A percentile compares a stretch with the other conserved stretches of the same genome.
phyloP scores from a whole-genome alignment of 2,329 filamentous ascomycete genomes.

The Botrytis porri region DNA sequence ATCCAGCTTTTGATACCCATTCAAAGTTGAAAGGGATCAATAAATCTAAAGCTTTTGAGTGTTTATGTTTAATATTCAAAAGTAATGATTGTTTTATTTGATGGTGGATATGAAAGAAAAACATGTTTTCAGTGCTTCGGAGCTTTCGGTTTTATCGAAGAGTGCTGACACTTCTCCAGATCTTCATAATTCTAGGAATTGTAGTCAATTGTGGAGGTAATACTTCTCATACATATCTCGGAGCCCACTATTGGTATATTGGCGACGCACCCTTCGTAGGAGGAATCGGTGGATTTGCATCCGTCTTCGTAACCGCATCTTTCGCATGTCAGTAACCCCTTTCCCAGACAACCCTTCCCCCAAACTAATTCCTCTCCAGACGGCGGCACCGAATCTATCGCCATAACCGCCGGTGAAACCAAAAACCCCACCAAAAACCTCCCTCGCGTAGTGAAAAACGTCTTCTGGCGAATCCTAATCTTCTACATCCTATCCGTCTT shows the following conservation, averaged over 20 bases:
- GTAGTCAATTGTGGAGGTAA: slow-evolving; percentile 59
- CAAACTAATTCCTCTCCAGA: slow-evolving; percentile 34
- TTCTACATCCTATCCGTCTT: slow-evolving; percentile 53
- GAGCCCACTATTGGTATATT: slow-evolving; percentile 56
- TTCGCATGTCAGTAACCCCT: slow-evolving; percentile 52
- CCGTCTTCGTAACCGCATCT: slow-evolving; percentile 58
- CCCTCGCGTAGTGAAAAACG: slow-evolving; percentile 62
- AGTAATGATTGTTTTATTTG: not conserved
- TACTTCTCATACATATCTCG: slow-evolving; percentile 52
- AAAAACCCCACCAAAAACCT: slow-evolving; percentile 59
- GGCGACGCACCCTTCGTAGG: slow-evolving; percentile 62
- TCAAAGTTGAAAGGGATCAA: not conserved
- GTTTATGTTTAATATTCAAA: not conserved
- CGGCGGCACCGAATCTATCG: slow-evolving; percentile 62
- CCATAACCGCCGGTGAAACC: slow-evolving; percentile 64
- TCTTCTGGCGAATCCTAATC: slow-evolving; percentile 55
- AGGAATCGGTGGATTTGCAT: slow-evolving; percentile 63
- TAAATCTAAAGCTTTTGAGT: not conserved
- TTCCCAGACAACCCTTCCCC: not conserved
- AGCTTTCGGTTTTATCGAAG: not conserved
- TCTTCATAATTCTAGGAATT: slow-evolving; percentile 63
- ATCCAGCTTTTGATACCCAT: not conserved
- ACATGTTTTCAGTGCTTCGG: not conserved
- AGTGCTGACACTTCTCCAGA: slow-evolving; percentile 35
- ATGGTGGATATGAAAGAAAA: not conserved